Evolutionary conservation across 129 eudicot genomes (phyloP), one percentile per base, ranked within the genome.

Genomic region (Oenanthe sinensis): DNA sequence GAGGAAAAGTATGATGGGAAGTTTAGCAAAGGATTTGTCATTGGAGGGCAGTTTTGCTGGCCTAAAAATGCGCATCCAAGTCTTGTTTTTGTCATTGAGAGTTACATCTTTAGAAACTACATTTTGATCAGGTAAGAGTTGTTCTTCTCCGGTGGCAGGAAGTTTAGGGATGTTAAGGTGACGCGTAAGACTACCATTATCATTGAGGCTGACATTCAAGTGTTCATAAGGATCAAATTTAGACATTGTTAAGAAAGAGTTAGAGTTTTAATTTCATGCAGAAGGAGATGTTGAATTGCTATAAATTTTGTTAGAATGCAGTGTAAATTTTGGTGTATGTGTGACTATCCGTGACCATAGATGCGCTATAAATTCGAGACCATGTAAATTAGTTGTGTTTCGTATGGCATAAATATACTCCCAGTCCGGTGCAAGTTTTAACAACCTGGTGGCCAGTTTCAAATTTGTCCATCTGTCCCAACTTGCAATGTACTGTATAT

Each of bases 151-250:
- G 24, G 88, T 91, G 75, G 97, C 85, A 1, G 1, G 36, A 33
- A 33, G 1, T 33, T 33, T 33, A 33, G 36, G 36, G 36, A 33
- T 33, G 36, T 33, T 33, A 33, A 33, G 36, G 36, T 33, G 36
- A 7, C 93, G 98, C 20, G 87, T 87, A 30, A 94, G 87, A 5
- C 92, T 36, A 15, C 98, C 98, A 50, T 94, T 91, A 14, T 82
- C 71, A 30, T 94, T 91, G 8, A 81, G 86, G 37, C 71, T 16
- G 10, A 93, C 45, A 17, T 88, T 83, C 60, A 91, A 87, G 87
- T 93, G 98, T 60, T 91, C 96, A 77, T 91, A 93, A 28, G 98
- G 89, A 75, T 93, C 96, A 49, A 93, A 89, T 67, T 89, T 88
- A 12, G 98, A 87, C 92, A 88, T 87, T 73, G 44, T 79, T 55